Evolutionary conservation across 1,139 yeast species (phyloP), one percentile per base, ranked within the genome.

Genomic region (Eremothecium coryli): DNA sequence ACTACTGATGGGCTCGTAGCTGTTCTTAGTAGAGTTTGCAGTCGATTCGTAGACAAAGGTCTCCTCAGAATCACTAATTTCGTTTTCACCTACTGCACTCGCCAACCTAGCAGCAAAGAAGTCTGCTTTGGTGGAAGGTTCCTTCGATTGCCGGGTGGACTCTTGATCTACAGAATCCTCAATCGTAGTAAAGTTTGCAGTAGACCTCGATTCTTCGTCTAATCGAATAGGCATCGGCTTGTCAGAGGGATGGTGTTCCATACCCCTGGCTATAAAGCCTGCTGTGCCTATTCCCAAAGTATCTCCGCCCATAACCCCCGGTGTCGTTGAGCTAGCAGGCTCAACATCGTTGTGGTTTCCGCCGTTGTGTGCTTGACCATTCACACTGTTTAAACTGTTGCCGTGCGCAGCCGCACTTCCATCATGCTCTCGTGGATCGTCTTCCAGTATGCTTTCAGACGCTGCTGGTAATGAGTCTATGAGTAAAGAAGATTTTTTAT

Each of bases 61-160:
- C 56, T 90, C 97, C 48, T 86, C 95, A 27, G 88, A 76, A 54
- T 85, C 96, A 26, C 88, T 78, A 30, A 81, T 73, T 40, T 82
- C 86, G 17, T 74, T 85, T 48, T 85, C 95, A 47, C 84, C 95
- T 6, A 88, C 94, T 1, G 97, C 97, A 43, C 86, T 79, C 5
- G 96, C 96, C 42, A 88, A 65, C 48, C 81, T 81, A 1, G 97
- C 96, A 9, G 97, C 97, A 60, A 88, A 88, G 39, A 84, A 76
- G 51, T 88, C 97, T 0, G 95, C 90, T 52, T 86, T 73, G 4
- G 94, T 61, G 6, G 64, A 53, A 40, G 44, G 36, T 32, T 45
- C 36, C 15, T 43, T 42, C 8, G 36, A 52, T 23, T 49, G 45
- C 15, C 46, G 44, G 9, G 37, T 33, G n/a, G 22, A 11, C n/a